Evolutionary conservation across 495 filamentous ascomycete species (phyloP), one percentile per base, ranked within the genome.

Genomic region (Talaromyces nanjingensis): DNA sequence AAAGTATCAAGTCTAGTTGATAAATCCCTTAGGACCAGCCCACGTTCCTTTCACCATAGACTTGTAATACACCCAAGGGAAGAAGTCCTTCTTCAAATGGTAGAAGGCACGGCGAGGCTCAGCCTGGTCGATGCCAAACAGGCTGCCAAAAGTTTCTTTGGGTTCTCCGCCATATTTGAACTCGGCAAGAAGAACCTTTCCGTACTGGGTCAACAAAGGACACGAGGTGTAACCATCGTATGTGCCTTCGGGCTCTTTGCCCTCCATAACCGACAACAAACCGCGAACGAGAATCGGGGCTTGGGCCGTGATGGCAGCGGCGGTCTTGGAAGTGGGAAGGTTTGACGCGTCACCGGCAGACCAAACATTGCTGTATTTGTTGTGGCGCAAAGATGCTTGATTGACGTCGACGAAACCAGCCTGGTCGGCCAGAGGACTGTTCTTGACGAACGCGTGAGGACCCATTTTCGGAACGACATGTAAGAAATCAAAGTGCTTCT

Each of bases 141-240:
- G 78, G 16, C 73, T 66, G 20, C 70, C 77, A 66, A 89, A 89
- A 0, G 87, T 88, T 80, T 89, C 87, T 76, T 89, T 87, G 4
- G 87, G 87, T 65, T 78, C 81, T 11, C 84, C 86, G n/a, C 82
- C 87, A 63, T 89, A 89, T 80, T 86, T 89, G 77, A 89, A 89
- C 75, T 89, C 87, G 16, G 85, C 85, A 47, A 89, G 79, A 55
- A 89, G 77, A 14, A 89, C 85, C 74, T 89, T 87, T 60, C 81
- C 81, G 65, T 89, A 86, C 65, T 86, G 81, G 0, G 85, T 87
- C 66, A 84, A 57, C n/a, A 89, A 77, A 25, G 87, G 87, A 73
- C 87, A 89, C 1, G 85, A 88, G 0, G 87, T 86, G 71, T 89
- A 89, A 7, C 87, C 87, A 62, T 89, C 87, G 63, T 89, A 89